Evolutionary conservation across 106 monocot genomes (phyloP).

Genomic region (Posidonia australis): DNA sequence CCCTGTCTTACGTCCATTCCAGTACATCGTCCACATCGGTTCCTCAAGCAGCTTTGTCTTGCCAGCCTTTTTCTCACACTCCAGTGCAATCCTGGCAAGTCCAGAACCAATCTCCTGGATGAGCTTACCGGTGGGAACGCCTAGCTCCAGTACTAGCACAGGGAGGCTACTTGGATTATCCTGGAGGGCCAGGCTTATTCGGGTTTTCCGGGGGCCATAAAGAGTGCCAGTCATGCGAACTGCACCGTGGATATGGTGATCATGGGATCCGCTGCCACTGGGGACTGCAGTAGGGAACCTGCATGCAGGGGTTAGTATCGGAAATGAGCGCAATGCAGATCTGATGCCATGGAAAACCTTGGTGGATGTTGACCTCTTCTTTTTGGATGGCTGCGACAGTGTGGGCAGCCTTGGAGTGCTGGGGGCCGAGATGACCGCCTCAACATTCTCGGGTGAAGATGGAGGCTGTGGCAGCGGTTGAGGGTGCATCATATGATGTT

Average conservation of each 20-base stretch:
- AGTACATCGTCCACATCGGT: conserved; percentile 51
- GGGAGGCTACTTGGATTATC: conserved; percentile 51
- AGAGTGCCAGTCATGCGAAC: conserved; percentile 65
- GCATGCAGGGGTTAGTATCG: conserved; percentile 54
- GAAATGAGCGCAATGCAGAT: conserved; percentile 67
- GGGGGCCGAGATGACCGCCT: neutral
- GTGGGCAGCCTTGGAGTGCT: conserved; percentile 12
- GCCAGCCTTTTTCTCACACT: conserved; percentile 69
- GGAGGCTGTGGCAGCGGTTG: neutral
- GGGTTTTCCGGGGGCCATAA: conserved; percentile 59
- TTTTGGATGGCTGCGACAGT: conserved; percentile 25
- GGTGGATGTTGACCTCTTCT: conserved; percentile 15
- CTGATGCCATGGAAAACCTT: conserved; percentile 47
- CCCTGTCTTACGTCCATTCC: conserved; percentile 57
- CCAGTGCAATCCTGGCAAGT: conserved; percentile 59
- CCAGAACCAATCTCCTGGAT: conserved; percentile 73
- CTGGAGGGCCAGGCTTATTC: conserved; percentile 59
- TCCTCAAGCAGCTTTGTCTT: conserved; percentile 54
- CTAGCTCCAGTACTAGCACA: conserved; percentile 51
- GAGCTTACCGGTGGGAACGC: conserved; percentile 49
- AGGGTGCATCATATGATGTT: neutral
- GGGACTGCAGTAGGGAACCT: conserved; percentile 33
- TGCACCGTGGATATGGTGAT: conserved; percentile 61
- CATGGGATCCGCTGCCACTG: conserved; percentile 1
- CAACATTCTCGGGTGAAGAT: neutral